Conservation (phyloP, 192 early-diverging fungal genomes). For the Geranomyces michiganensis region DNA sequence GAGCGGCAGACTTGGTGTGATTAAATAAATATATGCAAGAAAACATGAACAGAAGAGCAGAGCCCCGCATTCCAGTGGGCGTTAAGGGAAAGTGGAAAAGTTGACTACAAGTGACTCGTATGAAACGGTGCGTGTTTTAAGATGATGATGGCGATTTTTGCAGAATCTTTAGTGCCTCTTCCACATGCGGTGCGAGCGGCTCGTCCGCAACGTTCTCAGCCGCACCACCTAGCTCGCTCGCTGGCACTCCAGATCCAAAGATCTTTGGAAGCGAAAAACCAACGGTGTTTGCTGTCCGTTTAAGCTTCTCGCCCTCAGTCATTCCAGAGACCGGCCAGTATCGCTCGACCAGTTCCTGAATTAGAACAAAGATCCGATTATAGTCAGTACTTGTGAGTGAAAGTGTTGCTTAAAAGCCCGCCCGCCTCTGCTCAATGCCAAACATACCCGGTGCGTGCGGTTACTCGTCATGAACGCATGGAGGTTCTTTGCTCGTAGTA, state of each 20-base stretch:
- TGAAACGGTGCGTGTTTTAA: no score
- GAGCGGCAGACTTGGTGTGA: neutral
- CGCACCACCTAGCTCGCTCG: neutral
- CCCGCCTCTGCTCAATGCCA: neutral
- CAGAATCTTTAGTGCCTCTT: constrained; percentile 24
- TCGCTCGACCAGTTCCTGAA: constrained; percentile 43
- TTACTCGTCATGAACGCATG: constrained; percentile 26
- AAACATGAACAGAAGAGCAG: neutral
- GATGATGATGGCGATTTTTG: constrained; percentile 8
- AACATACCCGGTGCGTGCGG: constrained; percentile 28
- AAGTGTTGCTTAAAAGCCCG: no score
- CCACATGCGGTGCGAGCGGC: neutral
- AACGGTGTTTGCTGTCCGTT: constrained; percentile 41
- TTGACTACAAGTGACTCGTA: no score
- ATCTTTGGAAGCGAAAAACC: constrained; percentile 41
- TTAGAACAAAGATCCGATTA: no score
- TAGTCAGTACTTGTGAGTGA: no score
- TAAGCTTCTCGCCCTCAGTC: constrained; percentile 34
- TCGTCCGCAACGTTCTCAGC: neutral
- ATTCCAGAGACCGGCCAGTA: constrained; percentile 43
- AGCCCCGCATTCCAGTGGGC: no score
- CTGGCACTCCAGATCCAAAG: constrained; percentile 20
- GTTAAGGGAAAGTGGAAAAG: no score
- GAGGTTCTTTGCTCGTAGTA: constrained; percentile 23
- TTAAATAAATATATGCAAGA: neutral